phyloP scores from a whole-genome alignment of 2,329 filamentous ascomycete genomes.

The Diaporthe destruens region DNA sequence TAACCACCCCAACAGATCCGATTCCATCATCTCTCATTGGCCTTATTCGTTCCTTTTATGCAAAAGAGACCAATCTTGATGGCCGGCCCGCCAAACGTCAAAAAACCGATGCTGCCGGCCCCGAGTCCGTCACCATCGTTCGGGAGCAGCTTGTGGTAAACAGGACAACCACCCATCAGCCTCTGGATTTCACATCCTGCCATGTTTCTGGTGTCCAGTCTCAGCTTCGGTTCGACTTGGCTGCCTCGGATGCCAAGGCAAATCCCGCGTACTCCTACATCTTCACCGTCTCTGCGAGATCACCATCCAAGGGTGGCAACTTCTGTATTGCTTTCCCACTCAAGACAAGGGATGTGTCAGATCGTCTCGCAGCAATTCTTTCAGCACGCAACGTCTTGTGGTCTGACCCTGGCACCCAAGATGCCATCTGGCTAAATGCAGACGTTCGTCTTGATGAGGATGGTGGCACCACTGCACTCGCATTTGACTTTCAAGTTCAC shows the following conservation, averaged over 20 bases:
- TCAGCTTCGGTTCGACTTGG: slow-evolving; percentile 29
- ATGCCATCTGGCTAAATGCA: slow-evolving; percentile 41
- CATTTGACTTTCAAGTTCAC: slow-evolving; percentile 45
- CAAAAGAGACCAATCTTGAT: background rate
- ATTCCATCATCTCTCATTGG: slow-evolving; percentile 25
- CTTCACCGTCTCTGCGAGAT: slow-evolving; percentile 34
- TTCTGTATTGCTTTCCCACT: slow-evolving; percentile 36
- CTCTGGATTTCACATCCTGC: background rate
- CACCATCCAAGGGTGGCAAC: slow-evolving; percentile 1
- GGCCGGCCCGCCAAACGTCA: slow-evolving; percentile 42
- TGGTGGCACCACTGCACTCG: slow-evolving; percentile 7
- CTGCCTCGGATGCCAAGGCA: slow-evolving; percentile 29
- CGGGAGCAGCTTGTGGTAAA: slow-evolving; percentile 38
- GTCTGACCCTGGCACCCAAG: slow-evolving; percentile 38
- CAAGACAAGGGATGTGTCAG: slow-evolving; percentile 23
- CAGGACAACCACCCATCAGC: background rate
- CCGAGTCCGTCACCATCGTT: slow-evolving; percentile 41
- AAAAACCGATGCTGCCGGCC: slow-evolving; percentile 9
- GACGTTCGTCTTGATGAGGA: slow-evolving; percentile 19
- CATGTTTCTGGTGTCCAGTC: slow-evolving; percentile 5
- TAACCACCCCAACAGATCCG: slow-evolving; percentile 29
- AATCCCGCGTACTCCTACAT: slow-evolving; percentile 18
- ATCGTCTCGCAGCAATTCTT: slow-evolving; percentile 4
- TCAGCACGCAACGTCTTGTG: slow-evolving; percentile 14
- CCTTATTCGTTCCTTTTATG: slow-evolving; percentile 20